Base-by-base conservation (phyloP, 1,139 yeast species). In the Candida tetrigidarum region DNA sequence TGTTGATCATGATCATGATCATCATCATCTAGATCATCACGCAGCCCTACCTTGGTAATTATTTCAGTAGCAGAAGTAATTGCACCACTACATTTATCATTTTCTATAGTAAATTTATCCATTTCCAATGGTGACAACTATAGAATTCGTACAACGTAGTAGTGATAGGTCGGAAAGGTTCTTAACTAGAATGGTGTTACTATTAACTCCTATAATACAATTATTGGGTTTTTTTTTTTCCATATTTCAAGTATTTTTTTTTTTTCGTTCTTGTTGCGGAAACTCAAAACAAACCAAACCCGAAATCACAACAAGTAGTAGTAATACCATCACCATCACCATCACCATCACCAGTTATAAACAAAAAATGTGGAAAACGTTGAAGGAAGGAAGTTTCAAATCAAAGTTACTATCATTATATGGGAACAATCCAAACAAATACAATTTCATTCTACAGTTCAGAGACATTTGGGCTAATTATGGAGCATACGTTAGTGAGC, bases 381-480 rank as follows among this genome's bases (percentile, higher is more conserved):
- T 28, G 26, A 41, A 16, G 20, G 48, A 45, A 12, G 27, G 23
- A 10, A 14, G 36, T 4, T 47, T 37, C 11, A 47, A 40, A 25
- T 23, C 39, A 12, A 38, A 33, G 42, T 26, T 45, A 20, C 19
- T 32, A n/a, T 23, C 10, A 10, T 30, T 14, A 38, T 69, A 60
- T 49, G 80, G 80, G 1, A 58, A 63, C 33, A 66, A 72, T 50
- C 63, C 63, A 36, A 54, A 50, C 2, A 57, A 56, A 40, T 74
- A 58, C 49, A 60, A 66, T 25, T 47, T 55, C 14, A 48, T 62
- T 10, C 39, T 60, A 26, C 49, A 55, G 10, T 74, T 70, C 49
- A 64, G 64, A 47, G 60, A 55, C 9, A 58, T 53, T 37, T 74
- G 78, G 78, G 65, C 64, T 26, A 64, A 64, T 37, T 56, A 58